Base-by-base conservation (phyloP, 768 basidiomycete genomes). In the Galerina sulciceps region DNA sequence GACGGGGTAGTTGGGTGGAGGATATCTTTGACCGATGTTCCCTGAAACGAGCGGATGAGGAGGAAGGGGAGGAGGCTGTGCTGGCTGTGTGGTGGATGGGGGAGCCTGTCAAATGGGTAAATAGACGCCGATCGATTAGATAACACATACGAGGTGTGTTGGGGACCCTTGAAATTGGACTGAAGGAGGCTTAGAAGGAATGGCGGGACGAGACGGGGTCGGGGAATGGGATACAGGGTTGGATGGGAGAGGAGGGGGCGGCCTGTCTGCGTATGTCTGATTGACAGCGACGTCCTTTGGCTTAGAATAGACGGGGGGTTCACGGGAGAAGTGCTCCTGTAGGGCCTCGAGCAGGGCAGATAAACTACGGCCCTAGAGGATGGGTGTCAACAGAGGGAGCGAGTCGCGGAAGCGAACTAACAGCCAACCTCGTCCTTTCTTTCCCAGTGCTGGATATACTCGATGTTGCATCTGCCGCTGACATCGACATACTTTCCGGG, bases 291-390 rank as follows among this genome's bases (percentile, higher is more conserved):
- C 35, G 2, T 71, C 61, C 65, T 78, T 82, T 14, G 93, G 89
- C 73, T 90, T 94, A 34, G 96, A 87, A 70, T 95, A 97, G 14
- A 99, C 86, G 6, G 96, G 96, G 42, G 96, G 96, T 45, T 87
- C 83, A 31, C 80, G 80, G 18, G 93, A 96, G 75, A 99, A 99
- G 55, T 89, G 81, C 40, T 85, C 81, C 64, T 91, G 88, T 78
- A 98, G 83, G 17, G 87, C 86, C 61, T 91, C 85, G 43, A 96
- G 70, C 18, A 99, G 79, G 4, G 79, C 83, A 23, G 79, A 75
- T n/a, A 99, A 76, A 70, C 79, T 85, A 74, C 94, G 93, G 46
- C 86, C 88, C 94, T 96, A 60, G 56, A 57, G 22, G 55, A 51
- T 41, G 53, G 60, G 63, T 54, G 59, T 53, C 62, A 34, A 56